phyloP scores from a whole-genome alignment of 2,329 filamentous ascomycete species.

The Cyphellophora attinorum region DNA sequence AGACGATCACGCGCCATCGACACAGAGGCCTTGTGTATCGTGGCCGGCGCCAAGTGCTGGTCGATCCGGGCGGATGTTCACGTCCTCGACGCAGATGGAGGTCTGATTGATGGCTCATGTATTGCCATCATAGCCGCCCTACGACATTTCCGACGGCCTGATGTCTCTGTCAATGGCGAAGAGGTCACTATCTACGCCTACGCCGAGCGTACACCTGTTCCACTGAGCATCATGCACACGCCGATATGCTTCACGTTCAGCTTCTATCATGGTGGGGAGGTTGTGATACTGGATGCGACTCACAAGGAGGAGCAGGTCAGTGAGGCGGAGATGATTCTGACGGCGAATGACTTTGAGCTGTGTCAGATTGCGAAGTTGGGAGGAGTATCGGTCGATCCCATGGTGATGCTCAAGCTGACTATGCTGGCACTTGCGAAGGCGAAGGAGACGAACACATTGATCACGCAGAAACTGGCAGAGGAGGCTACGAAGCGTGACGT shows the following conservation, averaged over 20 bases:
- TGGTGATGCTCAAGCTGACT: conserved; percentile 66
- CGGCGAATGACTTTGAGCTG: conserved; percentile 83
- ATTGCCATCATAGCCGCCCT: conserved; percentile 80
- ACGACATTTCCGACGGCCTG: conserved; percentile 83
- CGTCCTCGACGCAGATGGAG: conserved; percentile 82
- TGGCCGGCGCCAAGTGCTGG: conserved; percentile 87
- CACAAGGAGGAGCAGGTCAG: conserved; percentile 43
- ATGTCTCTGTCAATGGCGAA: conserved; percentile 78
- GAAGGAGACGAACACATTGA: conserved; percentile 64
- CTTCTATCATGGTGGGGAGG: conserved; percentile 52
- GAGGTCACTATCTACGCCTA: conserved; percentile 73
- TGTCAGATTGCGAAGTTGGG: conserved; percentile 88
- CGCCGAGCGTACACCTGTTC: conserved; percentile 80
- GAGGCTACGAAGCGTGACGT: conserved; percentile 70
- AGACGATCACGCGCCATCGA: conserved; percentile 86
- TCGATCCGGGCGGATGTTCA: conserved; percentile 85
- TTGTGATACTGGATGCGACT: conserved; percentile 36
- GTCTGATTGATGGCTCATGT: conserved; percentile 76
- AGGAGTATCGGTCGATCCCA: conserved; percentile 70
- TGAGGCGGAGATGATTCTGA: conserved; percentile 64
- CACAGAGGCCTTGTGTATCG: conserved; percentile 88
- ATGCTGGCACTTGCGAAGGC: conserved; percentile 67
- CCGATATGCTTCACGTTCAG: conserved; percentile 87
- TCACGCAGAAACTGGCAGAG: conserved; percentile 64
- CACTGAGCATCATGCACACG: conserved; percentile 81